Conservation (phyloP, 2,329 filamentous ascomycete species). For the Aspergillus melleus region DNA sequence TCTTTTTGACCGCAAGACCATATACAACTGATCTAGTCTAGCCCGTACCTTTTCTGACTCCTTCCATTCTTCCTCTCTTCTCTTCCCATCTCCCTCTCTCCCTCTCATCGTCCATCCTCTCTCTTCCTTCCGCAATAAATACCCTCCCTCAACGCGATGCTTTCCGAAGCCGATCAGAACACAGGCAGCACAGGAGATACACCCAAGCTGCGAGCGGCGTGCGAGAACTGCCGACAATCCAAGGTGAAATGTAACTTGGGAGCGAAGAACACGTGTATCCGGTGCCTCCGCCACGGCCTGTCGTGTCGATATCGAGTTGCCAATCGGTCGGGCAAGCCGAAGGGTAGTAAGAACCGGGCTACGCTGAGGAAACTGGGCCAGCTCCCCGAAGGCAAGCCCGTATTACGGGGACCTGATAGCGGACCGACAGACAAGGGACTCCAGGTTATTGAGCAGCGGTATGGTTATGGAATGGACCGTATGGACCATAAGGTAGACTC, state of each 20-base stretch:
- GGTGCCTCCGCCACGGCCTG: constrained; percentile 39
- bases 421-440: constrained; percentile 5
- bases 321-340: constrained; percentile 42
- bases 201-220: constrained; percentile 40
- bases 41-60: background rate
- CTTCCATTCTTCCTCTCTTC: too few relatives aligned
- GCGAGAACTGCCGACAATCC: constrained; percentile 41
- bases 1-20: background rate
- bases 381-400: constrained; percentile 32
- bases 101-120: background rate
- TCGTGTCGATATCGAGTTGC: constrained; percentile 40
- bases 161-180: constrained; percentile 23
- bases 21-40: background rate
- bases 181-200: constrained; percentile 26
- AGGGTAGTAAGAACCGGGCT: constrained; percentile 41
- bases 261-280: constrained; percentile 37
- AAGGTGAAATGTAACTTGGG: constrained; percentile 42
- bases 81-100: background rate
- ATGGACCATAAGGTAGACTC: constrained; percentile 3
- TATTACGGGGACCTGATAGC: constrained; percentile 17
- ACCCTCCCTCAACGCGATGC: constrained; percentile 20
- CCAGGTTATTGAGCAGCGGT: constrained; percentile 4
- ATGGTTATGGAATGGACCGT: constrained; percentile 6
- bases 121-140: background rate
- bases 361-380: constrained; percentile 38